Base-by-base conservation (phyloP, 768 basidiomycete genomes). In the Bullera alba region DNA sequence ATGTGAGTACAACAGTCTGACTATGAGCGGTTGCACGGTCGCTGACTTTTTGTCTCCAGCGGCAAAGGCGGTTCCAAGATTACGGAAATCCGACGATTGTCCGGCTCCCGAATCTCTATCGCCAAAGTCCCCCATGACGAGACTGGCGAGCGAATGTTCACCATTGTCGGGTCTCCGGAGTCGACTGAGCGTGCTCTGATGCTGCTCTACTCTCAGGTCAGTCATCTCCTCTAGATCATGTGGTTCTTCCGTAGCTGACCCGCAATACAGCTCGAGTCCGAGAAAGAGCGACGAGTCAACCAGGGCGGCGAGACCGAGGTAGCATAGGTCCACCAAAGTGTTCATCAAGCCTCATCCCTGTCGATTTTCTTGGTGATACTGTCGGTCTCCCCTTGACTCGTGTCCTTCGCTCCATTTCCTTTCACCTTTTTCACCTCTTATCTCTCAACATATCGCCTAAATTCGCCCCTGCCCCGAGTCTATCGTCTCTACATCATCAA, bases 61-160 rank as follows among this genome's bases (percentile, higher is more conserved):
- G 93, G 93, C 53, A 87, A 91, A 58, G 88, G 85, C 72, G 93
- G 93, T 26, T 86, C 88, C 60, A 97, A 97, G 80, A 99, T 99
- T 65, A 97, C 93, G 46, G 95, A 99, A 75, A 99, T 99, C 70
- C 87, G 95, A 64, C 87, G 93, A 51, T 82, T 97, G 38, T 95
- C 90, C 55, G 95, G 95, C 34, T 93, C 88, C 63, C 90, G 91
- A 77, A 99, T 99, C 72, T 89, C 86, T 49, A 99, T 99, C 67
- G 95, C 95, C 60, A 99, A 99, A 76, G 85, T 87, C 42, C 90
- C 95, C n/a, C 95, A 97, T 69, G 95, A 97, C 65, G 95, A 97
- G 67, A 91, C 92, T 35, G 95, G 93, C 66, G 95, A 99, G 77
- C 81, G 95, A 60, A 96, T 99, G 93, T 99, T 99, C 77, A 74